These are phyloP conservation scores for Rutstroemia sp. DNA, from an alignment of 2,329 filamentous ascomycete species.

Conservation along the genomic window DNA sequence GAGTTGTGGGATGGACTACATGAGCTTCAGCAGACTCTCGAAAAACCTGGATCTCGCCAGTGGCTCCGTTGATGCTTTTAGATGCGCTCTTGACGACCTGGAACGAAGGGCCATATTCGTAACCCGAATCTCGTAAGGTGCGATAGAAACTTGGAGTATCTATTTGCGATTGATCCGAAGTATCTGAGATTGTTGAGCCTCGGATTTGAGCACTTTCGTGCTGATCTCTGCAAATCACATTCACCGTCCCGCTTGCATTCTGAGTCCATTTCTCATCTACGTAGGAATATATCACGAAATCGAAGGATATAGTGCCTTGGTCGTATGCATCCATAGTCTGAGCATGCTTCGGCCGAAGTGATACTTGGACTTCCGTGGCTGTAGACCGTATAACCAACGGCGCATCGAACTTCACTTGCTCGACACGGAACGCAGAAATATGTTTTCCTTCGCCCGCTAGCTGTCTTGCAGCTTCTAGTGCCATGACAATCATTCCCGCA, in stretches of 20 bases:
- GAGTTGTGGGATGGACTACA: constrained; percentile 47
- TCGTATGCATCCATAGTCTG: neutral
- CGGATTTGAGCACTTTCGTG: neutral
- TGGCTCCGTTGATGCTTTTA: neutral
- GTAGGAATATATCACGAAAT: neutral
- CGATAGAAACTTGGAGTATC: neutral
- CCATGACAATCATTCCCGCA: constrained; percentile 28
- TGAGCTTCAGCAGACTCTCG: constrained; percentile 33
- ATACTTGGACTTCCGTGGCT: constrained; percentile 20
- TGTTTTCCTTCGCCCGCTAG: constrained; percentile 9
- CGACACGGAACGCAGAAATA: constrained; percentile 11
- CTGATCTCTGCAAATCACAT: neutral
- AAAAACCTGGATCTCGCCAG: constrained; percentile 24
- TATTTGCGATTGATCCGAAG: neutral
- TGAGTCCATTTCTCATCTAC: neutral
- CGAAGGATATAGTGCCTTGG: neutral
- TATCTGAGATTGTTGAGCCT: no score
- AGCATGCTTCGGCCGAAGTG: neutral
- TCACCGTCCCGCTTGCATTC: neutral
- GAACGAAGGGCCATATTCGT: constrained; percentile 41
- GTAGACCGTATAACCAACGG: constrained; percentile 35
- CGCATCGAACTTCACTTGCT: constrained; percentile 37
- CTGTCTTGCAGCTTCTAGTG: constrained; percentile 23
- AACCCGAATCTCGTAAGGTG: constrained; percentile 32
- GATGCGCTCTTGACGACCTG: constrained; percentile 11